Evolutionary conservation across 768 basidiomycete genomes (phyloP), one percentile per base, ranked within the genome.

Genomic region (Lyophyllum atratum): DNA sequence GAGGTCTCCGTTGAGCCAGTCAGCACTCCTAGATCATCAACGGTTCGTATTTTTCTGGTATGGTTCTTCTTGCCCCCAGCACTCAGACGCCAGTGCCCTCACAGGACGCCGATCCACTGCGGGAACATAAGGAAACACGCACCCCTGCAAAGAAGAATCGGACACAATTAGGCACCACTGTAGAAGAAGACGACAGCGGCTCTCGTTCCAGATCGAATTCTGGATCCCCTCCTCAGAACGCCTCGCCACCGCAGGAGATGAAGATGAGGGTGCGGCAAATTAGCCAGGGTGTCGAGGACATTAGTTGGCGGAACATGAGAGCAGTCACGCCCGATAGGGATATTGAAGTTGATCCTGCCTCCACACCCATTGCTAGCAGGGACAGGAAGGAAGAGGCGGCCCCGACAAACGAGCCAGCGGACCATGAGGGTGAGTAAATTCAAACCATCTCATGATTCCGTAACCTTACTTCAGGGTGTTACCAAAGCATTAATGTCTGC

Each of bases 91-190:
- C 33, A 19, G 43, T 33, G 19, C 5, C 54, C 55, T 34, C 58
- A 52, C 67, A 83, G 81, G 80, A 80, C 52, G 58, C 64, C 52
- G 80, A 80, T 71, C 60, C 68, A 29, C 54, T 66, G 17, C 64
- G 58, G 57, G 59, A 59, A 28, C 73, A 72, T 58, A 84, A 80
- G 68, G 83, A 85, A 46, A 72, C 78, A 39, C 80, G 80, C 34
- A 82, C 84, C 3, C 89, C 88, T 1, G 82, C 87, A 37, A 92
- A 92, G 80, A 92, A 89, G 78, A 90, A 91, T 64, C 78, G 87
- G 49, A 75, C 81, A 25, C 76, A 79, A 12, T 74, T 91, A 49
- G 86, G 82, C 62, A 69, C 84, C 49, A 85, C 88, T 0, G 79
- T 79, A 54, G 86, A 89, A 58, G 87, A 90, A 69, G 81, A 84